Conservation (phyloP, 108 stramenopile species). For the Skeletonema menzelii region DNA sequence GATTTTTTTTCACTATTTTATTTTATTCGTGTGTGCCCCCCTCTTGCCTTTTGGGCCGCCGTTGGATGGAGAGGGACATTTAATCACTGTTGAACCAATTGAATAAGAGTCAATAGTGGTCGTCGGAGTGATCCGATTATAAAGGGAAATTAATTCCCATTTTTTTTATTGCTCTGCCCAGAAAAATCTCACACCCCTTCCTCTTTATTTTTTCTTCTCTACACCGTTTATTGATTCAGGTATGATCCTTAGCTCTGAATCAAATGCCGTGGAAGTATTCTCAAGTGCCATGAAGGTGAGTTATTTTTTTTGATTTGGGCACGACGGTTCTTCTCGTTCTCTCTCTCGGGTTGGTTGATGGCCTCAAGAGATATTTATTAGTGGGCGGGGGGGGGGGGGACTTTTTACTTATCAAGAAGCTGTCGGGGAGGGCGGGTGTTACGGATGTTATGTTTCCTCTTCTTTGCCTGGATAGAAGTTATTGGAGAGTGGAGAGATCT, state of each 20-base stretch:
- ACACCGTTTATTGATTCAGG: slow-evolving; percentile 8
- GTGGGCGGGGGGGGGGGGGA: not conserved
- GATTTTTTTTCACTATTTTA: not conserved
- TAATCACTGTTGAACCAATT: not conserved
- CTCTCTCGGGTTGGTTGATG: not conserved
- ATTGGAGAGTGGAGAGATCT: no score
- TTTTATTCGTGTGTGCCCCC: not conserved
- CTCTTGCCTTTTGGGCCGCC: no score
- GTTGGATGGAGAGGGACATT: not conserved
- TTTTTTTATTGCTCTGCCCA: not conserved
- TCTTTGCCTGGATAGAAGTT: no score
- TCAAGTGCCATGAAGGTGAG: slow-evolving; percentile 25
- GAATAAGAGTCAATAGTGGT: not conserved
- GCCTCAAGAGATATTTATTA: not conserved
- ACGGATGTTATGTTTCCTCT: not conserved
- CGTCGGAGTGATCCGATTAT: not conserved
- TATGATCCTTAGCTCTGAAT: slow-evolving; percentile 18
- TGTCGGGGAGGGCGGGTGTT: not conserved
- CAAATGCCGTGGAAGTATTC: slow-evolving; percentile 5
- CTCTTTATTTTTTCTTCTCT: not conserved
- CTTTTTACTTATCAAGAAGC: not conserved
- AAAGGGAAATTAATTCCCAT: not conserved
- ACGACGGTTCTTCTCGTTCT: not conserved
- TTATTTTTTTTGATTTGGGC: not conserved
- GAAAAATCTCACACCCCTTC: not conserved